phyloP scores from a whole-genome alignment of 495 filamentous ascomycete genomes.

The Penicillium riverlandense region DNA sequence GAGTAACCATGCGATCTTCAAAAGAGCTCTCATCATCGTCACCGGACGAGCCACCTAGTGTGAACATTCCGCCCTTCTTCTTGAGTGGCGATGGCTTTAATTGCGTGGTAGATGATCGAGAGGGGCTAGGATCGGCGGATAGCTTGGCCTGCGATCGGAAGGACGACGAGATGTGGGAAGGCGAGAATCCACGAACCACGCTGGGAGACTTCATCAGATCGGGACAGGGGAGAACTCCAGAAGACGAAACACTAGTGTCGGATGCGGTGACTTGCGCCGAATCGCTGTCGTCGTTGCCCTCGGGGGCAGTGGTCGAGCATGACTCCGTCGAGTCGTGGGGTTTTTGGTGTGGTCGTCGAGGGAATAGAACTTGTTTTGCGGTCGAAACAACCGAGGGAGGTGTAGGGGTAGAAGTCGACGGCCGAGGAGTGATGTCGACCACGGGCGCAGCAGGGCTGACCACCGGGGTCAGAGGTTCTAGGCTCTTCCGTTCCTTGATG shows the following conservation, averaged over 20 bases:
- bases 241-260: slow-evolving; percentile 47
- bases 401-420: slow-evolving; percentile 36
- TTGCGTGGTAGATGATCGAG: slow-evolving; percentile 30
- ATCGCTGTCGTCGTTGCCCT: slow-evolving; percentile 42
- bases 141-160: slow-evolving; percentile 57
- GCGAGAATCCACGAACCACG: slow-evolving; percentile 83
- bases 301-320: slow-evolving; percentile 46
- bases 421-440: slow-evolving; percentile 42
- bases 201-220: slow-evolving; percentile 59
- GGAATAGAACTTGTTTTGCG: slow-evolving; percentile 11
- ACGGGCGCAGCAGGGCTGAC: slow-evolving; percentile 44
- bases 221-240: slow-evolving; percentile 21
- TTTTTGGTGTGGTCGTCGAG: slow-evolving; percentile 12
- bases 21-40: slow-evolving; percentile 76
- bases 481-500: slow-evolving; percentile 69
- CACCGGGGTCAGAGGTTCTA: slow-evolving; percentile 47
- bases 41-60: slow-evolving; percentile 69
- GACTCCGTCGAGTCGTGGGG: slow-evolving; percentile 44
- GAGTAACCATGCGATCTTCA: slow-evolving; percentile 52
- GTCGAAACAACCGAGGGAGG: slow-evolving; percentile 28
- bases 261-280: slow-evolving; percentile 30
- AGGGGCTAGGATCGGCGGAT: slow-evolving; percentile 39
- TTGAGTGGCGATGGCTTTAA: slow-evolving; percentile 38
- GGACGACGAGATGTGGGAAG: slow-evolving; percentile 66
- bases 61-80: slow-evolving; percentile 65